phyloP scores from a whole-genome alignment of 2,329 filamentous ascomycete genomes.

The Colletotrichum agaves region DNA sequence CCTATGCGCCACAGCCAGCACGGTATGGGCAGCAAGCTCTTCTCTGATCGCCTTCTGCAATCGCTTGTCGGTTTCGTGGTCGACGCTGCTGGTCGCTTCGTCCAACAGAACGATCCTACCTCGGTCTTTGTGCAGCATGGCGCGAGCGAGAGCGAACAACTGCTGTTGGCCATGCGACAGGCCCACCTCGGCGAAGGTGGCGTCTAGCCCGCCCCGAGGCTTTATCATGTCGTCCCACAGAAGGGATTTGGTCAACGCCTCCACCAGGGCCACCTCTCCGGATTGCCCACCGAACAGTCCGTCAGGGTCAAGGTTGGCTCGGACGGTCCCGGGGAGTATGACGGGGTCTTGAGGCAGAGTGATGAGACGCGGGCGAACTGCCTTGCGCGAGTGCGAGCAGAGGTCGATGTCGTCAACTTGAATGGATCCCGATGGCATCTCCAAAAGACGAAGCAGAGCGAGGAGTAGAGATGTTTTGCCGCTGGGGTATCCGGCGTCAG shows the following conservation, averaged over 20 bases:
- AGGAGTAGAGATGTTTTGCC: slow-evolving; percentile 41
- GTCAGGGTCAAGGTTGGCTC: slow-evolving; percentile 40
- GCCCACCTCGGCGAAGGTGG: not conserved
- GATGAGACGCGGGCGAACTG: slow-evolving; percentile 37
- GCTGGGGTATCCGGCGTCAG: slow-evolving; percentile 8
- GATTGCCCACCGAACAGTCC: slow-evolving; percentile 36
- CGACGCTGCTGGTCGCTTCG: slow-evolving; percentile 48
- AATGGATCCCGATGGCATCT: slow-evolving; percentile 51
- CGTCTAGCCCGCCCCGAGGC: slow-evolving; percentile 24
- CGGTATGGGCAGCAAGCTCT: slow-evolving; percentile 27
- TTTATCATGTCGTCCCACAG: no score
- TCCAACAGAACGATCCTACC: slow-evolving; percentile 47
- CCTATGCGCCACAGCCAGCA: slow-evolving; percentile 43
- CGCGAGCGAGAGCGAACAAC: slow-evolving; percentile 46
- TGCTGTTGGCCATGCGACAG: slow-evolving; percentile 48
- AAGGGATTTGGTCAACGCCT: no score
- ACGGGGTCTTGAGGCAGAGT: slow-evolving; percentile 39
- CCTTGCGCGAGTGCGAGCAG: slow-evolving; percentile 27
- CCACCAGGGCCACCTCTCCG: slow-evolving; percentile 37
- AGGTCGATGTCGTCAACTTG: slow-evolving; percentile 44
- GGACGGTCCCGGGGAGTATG: slow-evolving; percentile 32
- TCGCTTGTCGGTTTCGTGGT: slow-evolving; percentile 42
- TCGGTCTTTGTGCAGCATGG: slow-evolving; percentile 42
- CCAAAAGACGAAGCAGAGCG: slow-evolving; percentile 58
- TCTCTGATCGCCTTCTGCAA: slow-evolving; percentile 40